phyloP scores from a whole-genome alignment of 192 early-diverging fungal species.

The Cetraspora pellucida region DNA sequence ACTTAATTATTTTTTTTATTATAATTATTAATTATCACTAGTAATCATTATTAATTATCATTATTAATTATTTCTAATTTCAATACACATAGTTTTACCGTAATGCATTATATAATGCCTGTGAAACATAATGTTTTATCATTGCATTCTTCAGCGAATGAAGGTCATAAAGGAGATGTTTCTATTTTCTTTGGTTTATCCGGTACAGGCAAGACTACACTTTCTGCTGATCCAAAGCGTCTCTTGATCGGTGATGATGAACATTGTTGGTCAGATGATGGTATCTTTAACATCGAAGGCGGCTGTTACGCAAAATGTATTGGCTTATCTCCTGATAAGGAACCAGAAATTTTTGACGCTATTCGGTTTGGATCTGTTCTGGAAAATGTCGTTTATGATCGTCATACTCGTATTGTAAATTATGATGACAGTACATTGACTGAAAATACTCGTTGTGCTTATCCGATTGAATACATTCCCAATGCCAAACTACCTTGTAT shows the following conservation, averaged over 20 bases:
- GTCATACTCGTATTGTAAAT: constrained; percentile 74
- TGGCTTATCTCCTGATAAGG: constrained; percentile 93
- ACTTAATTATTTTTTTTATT: too few relatives aligned
- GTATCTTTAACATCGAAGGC: constrained; percentile 99
- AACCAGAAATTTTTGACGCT: constrained; percentile 97
- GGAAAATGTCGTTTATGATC: constrained; percentile 90
- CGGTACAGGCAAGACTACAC: constrained; percentile 98
- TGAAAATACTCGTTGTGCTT: constrained; percentile 96
- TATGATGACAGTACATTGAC: constrained; percentile 80
- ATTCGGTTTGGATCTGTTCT: constrained; percentile 92
- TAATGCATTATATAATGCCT: constrained; percentile 99
- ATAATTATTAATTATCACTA: neutral
- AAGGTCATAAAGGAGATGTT: constrained; percentile 85
- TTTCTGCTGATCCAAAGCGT: constrained; percentile 92
- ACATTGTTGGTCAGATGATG: constrained; percentile 98
- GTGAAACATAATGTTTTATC: constrained; percentile 81
- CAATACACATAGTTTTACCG: constrained; percentile 76
- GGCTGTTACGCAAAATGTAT: constrained; percentile 99
- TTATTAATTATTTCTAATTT: too few relatives aligned
- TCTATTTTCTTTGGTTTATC: constrained; percentile 98
- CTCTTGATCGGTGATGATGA: constrained; percentile 98
- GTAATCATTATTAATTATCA: constrained; percentile 22
- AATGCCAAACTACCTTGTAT: constrained; percentile 94
- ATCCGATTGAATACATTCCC: constrained; percentile 94
- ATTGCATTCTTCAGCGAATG: constrained; percentile 94